Base-by-base conservation (phyloP, 768 basidiomycete species). In the Lyophyllum atratum region DNA sequence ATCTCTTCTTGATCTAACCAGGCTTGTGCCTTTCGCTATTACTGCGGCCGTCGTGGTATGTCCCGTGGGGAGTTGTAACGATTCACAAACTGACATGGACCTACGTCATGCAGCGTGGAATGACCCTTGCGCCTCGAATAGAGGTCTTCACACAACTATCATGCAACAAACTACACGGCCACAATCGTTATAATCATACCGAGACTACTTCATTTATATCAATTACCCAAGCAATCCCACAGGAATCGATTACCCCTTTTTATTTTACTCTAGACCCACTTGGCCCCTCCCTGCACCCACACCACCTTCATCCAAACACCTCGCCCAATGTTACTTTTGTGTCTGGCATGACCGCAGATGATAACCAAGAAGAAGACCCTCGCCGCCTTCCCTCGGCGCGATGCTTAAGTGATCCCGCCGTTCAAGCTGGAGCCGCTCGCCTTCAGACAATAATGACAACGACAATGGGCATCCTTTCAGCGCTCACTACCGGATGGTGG, bases 401-500 rank as follows among this genome's bases (percentile, higher is more conserved):
- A 49, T 83, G 80, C 58, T 56, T 70, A 28, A 58, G 70, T 3
- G 72, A 79, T 61, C 80, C 91, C 19, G 80, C 77, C 1, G 92
- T 93, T 0, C 87, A 89, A 65, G 81, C 86, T 4, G 80, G 80
- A 39, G 88, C 89, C 0, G 92, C 89, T 7, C 80, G 81, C 33
- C 73, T 93, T 11, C 91, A 93, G 63, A 85, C 84, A 1, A 77
- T 85, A 55, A 88, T 93, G 82, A 91, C 86, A 0, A 85, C 87
- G 12, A 85, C 79, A 2, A 88, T 89, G 84, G 95, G 95, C 6
- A 62, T 85, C 4, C 80, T 97, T 14, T 89, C 89, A 19, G 93
- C 92, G 0, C 70, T 95, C 26, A 95, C 92, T 5, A 92, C 93
- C 0, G 90, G 88, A 2, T 93, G 87, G 84, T 97, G 95, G 95